phyloP scores from a whole-genome alignment of 2,329 filamentous ascomycete species.

The Ophiocordyceps camponoti-saundersi region DNA sequence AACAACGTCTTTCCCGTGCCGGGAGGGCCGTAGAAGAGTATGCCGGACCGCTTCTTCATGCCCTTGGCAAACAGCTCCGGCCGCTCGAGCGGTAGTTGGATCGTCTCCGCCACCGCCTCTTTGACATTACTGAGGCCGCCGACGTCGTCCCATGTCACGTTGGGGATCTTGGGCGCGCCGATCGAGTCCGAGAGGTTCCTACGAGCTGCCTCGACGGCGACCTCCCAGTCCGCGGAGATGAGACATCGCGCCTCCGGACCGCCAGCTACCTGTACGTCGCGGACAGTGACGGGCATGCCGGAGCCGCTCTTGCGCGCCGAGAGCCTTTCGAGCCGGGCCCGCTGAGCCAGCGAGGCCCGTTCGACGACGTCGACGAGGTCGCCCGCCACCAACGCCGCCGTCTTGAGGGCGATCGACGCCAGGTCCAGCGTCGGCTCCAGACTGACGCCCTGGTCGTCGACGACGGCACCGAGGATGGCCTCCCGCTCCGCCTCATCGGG shows the following conservation, averaged over 20 bases:
- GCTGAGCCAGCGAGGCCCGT: conserved; percentile 63
- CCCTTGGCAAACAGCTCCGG: conserved; percentile 92
- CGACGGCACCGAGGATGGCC: conserved; percentile 63
- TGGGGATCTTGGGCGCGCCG: conserved; percentile 93
- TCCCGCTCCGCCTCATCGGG: conserved; percentile 88
- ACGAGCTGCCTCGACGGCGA: conserved; percentile 85
- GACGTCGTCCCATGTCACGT: conserved; percentile 91
- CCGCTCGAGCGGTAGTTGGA: conserved; percentile 77
- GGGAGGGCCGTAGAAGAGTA: conserved; percentile 80
- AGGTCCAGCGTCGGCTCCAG: conserved; percentile 74
- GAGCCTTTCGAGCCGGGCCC: conserved; percentile 57
- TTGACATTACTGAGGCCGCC: conserved; percentile 88
- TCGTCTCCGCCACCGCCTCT: conserved; percentile 92
- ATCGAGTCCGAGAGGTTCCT: conserved; percentile 98
- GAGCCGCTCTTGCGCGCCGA: conserved; percentile 28
- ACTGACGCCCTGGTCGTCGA: conserved; percentile 59
- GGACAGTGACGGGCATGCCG: conserved; percentile 38
- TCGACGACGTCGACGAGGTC: conserved; percentile 92
- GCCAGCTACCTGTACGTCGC: conserved; percentile 78
- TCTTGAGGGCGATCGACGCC: conserved; percentile 76
- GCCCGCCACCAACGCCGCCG: conserved; percentile 83
- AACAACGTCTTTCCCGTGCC: conserved; percentile 87
- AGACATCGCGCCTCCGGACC: conserved; percentile 65
- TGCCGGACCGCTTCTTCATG: conserved; percentile 94
- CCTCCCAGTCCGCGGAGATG: conserved; percentile 69